These are phyloP conservation scores for Colletotrichum navitas DNA, from an alignment of 2,329 filamentous ascomycete species.

Conservation along the genomic window DNA sequence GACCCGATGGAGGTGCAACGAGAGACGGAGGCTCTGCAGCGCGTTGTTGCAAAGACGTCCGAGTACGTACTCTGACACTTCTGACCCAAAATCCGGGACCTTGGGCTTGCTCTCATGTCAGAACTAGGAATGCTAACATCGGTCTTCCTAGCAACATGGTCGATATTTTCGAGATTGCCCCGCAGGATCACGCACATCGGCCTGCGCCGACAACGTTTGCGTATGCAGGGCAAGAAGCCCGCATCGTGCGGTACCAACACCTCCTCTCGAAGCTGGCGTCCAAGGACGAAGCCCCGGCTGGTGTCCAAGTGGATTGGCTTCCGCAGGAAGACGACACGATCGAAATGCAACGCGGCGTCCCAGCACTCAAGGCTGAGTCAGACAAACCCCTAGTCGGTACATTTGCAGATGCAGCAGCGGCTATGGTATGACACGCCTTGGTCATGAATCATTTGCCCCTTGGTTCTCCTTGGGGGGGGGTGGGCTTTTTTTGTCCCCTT, in stretches of 20 bases:
- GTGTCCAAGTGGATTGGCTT: constrained; percentile 68
- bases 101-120: constrained; percentile 34
- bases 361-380: constrained; percentile 55
- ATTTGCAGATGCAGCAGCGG: constrained; percentile 70
- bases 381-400: constrained; percentile 67
- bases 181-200: constrained; percentile 59
- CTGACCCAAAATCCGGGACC: constrained; percentile 32
- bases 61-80: constrained; percentile 60
- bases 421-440: constrained; percentile 55
- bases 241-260: constrained; percentile 70
- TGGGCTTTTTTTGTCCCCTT: background rate
- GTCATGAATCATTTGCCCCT: constrained; percentile 31
- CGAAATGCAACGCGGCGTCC: constrained; percentile 57
- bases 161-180: constrained; percentile 75
- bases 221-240: constrained; percentile 67
- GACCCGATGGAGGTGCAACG: constrained; percentile 73
- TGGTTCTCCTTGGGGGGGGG: background rate
- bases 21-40: constrained; percentile 74
- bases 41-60: constrained; percentile 73
- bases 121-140: constrained; percentile 39
- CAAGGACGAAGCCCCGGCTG: constrained; percentile 57
- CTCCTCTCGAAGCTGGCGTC: constrained; percentile 70
- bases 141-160: constrained; percentile 69
- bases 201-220: constrained; percentile 56
- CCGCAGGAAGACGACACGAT: constrained; percentile 62